Evolutionary conservation across 257 asterid genomes (phyloP).

Genomic region (Nicotiana paniculata): DNA sequence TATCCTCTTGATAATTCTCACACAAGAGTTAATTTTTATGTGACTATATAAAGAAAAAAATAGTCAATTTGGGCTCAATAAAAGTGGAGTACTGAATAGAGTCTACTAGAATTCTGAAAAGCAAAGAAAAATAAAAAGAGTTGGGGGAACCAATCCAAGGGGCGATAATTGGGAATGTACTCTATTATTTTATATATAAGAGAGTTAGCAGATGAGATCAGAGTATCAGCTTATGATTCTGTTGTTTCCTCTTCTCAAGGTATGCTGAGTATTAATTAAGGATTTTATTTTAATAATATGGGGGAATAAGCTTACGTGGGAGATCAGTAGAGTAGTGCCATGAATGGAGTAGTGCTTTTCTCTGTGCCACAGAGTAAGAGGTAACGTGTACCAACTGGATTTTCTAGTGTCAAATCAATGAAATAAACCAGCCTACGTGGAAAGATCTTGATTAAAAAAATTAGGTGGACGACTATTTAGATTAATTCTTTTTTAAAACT

Average conservation of each 20-base stretch:
- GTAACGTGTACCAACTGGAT: slow-evolving; percentile 3
- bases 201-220: slow-evolving; percentile 13
- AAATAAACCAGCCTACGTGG: background rate
- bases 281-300: background rate
- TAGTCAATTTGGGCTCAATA: no score
- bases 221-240: slow-evolving; percentile 9
- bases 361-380: background rate
- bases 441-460: background rate
- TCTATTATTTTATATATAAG: background rate
- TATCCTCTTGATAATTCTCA: no score
- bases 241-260: background rate
- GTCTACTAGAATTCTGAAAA: background rate
- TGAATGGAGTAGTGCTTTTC: background rate
- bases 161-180: background rate
- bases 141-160: background rate
- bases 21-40: no score
- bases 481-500: no score
- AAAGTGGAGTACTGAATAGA: no score
- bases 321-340: background rate
- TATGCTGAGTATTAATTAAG: background rate
- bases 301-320: background rate
- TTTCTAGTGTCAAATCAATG: background rate
- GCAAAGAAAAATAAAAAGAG: background rate
- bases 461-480: no score
- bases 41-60: no score